Conservation (phyloP, 2,329 filamentous ascomycete species). For the Microdochium trichocladiopsis region DNA sequence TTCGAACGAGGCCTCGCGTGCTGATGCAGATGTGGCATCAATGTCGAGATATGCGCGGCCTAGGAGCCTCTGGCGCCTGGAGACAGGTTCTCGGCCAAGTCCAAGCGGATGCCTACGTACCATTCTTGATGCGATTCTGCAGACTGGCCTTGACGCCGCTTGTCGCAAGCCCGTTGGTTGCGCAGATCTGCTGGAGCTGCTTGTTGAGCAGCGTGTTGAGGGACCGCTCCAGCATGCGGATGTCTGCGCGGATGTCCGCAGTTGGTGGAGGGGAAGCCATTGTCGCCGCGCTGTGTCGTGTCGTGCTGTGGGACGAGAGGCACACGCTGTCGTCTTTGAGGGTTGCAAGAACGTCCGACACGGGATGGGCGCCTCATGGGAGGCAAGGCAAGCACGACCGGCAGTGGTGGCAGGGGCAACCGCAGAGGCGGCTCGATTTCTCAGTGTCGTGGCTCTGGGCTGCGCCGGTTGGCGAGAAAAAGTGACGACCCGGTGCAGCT, state of each 20-base stretch:
- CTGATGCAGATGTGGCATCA: too few species aligned
- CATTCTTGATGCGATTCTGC: conserved; percentile 67
- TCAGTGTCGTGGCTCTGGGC: background rate
- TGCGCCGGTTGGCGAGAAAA: background rate
- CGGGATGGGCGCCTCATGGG: background rate
- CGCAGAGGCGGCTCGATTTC: too few species aligned
- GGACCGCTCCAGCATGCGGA: conserved; percentile 35
- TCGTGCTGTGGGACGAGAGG: too few species aligned
- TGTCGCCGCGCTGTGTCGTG: background rate
- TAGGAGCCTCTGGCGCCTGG: too few species aligned
- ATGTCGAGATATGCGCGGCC: too few species aligned
- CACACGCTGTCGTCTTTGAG: background rate
- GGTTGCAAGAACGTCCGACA: background rate
- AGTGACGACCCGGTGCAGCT: too few species aligned
- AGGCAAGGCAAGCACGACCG: background rate
- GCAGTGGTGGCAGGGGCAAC: too few species aligned
- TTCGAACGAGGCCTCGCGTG: too few species aligned
- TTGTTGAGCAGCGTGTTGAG: conserved; percentile 43
- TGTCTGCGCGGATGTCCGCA: conserved; percentile 15
- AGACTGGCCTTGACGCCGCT: conserved; percentile 81
- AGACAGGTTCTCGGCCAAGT: background rate
- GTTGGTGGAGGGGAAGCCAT: conserved; percentile 15
- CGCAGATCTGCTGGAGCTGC: conserved; percentile 71
- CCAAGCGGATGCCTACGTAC: conserved; percentile 45
- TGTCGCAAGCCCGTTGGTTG: conserved; percentile 65